Evolutionary conservation across 306 rosid genomes (phyloP).

Genomic region (Quercus aquifolioides): DNA sequence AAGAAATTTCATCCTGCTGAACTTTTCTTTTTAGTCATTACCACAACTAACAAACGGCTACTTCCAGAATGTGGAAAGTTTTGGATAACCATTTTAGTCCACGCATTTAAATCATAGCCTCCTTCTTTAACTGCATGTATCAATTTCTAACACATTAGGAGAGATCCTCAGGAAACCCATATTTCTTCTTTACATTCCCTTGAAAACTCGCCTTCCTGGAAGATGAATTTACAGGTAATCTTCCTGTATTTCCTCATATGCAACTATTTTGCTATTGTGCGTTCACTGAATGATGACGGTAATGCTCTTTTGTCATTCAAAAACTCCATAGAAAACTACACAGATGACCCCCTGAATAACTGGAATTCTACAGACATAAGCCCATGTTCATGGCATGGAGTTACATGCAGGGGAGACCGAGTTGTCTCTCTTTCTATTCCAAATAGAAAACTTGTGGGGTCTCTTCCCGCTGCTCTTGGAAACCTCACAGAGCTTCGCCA

Average conservation of each 20-base stretch:
- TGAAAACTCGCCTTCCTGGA: neutral
- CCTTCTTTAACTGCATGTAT: neutral
- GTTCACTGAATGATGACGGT: slow-evolving; percentile 28
- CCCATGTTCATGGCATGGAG: slow-evolving; percentile 36
- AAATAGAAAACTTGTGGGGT: slow-evolving; percentile 22
- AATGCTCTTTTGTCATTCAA: slow-evolving; percentile 29
- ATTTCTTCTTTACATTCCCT: neutral
- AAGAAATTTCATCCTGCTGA: neutral
- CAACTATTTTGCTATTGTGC: slow-evolving; percentile 11
- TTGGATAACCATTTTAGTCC: neutral
- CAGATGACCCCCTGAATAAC: slow-evolving; percentile 9
- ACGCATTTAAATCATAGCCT: neutral
- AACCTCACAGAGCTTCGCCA: slow-evolving; percentile 20
- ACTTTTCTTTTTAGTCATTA: neutral
- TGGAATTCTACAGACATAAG: slow-evolving; percentile 28
- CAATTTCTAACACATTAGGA: neutral
- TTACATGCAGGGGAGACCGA: slow-evolving; percentile 16
- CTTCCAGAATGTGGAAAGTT: neutral
- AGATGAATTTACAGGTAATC: slow-evolving; percentile 25
- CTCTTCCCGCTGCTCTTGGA: slow-evolving; percentile 22
- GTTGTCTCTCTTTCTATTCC: slow-evolving; percentile 26
- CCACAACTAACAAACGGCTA: neutral
- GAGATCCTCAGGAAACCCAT: neutral
- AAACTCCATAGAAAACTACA: neutral
- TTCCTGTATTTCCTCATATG: slow-evolving; percentile 17